Evolutionary conservation across 2,329 filamentous ascomycete genomes (phyloP), one percentile per base, ranked within the genome.

Genomic region (Penicillium sp.): DNA sequence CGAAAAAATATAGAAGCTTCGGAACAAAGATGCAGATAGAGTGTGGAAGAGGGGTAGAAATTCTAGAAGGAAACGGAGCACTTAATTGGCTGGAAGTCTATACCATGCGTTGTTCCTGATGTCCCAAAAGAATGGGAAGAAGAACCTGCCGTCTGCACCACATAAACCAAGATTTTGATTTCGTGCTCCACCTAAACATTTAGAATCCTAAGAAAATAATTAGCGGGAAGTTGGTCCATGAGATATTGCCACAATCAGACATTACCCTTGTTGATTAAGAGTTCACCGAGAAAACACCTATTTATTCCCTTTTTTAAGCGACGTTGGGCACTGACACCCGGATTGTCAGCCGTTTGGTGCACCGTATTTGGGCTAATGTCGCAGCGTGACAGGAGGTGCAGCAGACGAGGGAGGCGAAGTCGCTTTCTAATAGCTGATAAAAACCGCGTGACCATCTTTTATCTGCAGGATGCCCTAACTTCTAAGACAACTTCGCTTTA

Each of bases 31-130:
- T 18, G 30, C 24, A 14, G 40, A 30, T n/a, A n/a, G n/a, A n/a
- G n/a, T n/a, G n/a, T n/a, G 23, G 5, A 11, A 42, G 14, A 18
- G 11, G 30, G 5, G 23, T 9, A 3, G 5, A 30, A 16, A 16
- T 23, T 11, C 24, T n/a, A n/a, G n/a, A n/a, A n/a, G n/a, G n/a
- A n/a, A 33, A 33, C 11, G 14, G n/a, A 24, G 12, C 26, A 46
- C 26, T 23, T 18, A 16, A 53, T 53, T 53, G 51, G 51, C 51
- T 35, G 51, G 51, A 46, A 53, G 20, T 38, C 2, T 45, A 18
- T 38, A 38, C 42, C 51, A 28, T 16, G 30, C 12, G n/a, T 33
- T 33, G 28, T 5, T 5, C 28, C 28, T 33, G n/a, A n/a, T n/a
- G n/a, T n/a, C 6, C 11, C 30, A 35, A n/a, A n/a, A 5, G 12